Base-by-base conservation (phyloP, 202 grass and related monocot genomes). In the Elaeis oleifera region DNA sequence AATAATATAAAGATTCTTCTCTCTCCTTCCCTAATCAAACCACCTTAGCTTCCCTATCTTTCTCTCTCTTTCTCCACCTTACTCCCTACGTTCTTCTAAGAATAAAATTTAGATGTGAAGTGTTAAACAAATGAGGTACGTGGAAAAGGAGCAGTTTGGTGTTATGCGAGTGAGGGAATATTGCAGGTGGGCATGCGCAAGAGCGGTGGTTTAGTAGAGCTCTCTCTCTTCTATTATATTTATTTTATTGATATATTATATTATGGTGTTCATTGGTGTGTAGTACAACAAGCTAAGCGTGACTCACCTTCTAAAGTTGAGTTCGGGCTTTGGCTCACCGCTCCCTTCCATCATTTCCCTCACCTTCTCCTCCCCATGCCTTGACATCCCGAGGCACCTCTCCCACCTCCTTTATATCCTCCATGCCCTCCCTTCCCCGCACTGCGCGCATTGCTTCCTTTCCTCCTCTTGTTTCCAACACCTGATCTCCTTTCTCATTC, bases 11-110 rank as follows among this genome's bases (percentile, higher is more conserved):
- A 57, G 50, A 53, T 54, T 39, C 65, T 56, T 58, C 26, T 64
- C 64, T 71, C 60, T 22, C 44, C 53, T 71, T 31, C 66, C 19
- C 32, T 54, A 85, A 74, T 76, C 68, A 68, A 88, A 77, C 75
- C 36, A 44, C 9, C 36, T 49, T 61, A 73, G 52, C 52, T 49
- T 68, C 56, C 70, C 69, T 76, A 71, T 71, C 77, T 68, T 58
- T 71, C 59, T 39, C 60, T 44, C 24, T 59, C 51, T 59, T 53
- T 16, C 61, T 18, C 18, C 25, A 2, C 20, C 64, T 59, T 36
- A 53, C 61, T 36, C 44, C 44, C 62, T 25, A 16, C 48, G 28
- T 32, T 55, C 36, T 44, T 44, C 36, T 3, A 44, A 44, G 36
- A 44, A 44, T 44, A 44, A 44, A 44, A 14, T 44, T 1, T 44